Evolutionary conservation across 2,329 filamentous ascomycete genomes (phyloP), one percentile per base, ranked within the genome.

Genomic region (Aspergillus brasiliensis): DNA sequence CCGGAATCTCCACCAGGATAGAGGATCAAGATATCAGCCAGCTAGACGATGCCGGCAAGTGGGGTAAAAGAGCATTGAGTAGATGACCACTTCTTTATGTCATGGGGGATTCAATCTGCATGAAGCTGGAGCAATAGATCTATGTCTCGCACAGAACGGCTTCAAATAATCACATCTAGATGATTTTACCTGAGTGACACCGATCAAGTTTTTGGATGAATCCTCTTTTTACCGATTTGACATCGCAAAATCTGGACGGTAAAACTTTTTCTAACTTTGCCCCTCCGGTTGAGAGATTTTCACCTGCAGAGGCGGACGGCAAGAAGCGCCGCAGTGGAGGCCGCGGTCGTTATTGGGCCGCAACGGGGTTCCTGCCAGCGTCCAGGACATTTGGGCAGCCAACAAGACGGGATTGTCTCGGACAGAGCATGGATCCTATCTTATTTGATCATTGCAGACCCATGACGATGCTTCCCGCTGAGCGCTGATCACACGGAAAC

Each of bases 311-410:
- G 57, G 34, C 31, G 44, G 34, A 42, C 37, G 55, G 48, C 38
- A 61, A 37, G 56, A 59, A 48, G 60, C 47, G 51, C 49, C 42
- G 27, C 23, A 49, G 56, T 64, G 60, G 62, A 63, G 60, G 58
- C 52, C 48, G 57, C 31, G 13, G 31, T 55, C 53, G 42, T 55
- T 55, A 59, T 65, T 65, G 62, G 62, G 62, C 62, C 62, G 62
- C 62, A 62, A 65, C 46, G 19, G 23, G 31, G 42, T 49, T 38
- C 53, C 53, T 42, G 52, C 42, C 56, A 46, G 56, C 31, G 25
- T 59, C 40, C 47, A 53, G 60, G 46, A 55, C 46, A 54, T 62
- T 65, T 61, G 62, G 62, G 62, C 62, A 65, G 51, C 58, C 37
- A 64, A 57, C 52, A 61, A 37, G 47, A 61, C 46, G 47, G 52